Evolutionary conservation across 1,284 basidiomycete genomes (phyloP), one percentile per base, ranked within the genome.

Genomic region (Vanrija pseudolonga): DNA sequence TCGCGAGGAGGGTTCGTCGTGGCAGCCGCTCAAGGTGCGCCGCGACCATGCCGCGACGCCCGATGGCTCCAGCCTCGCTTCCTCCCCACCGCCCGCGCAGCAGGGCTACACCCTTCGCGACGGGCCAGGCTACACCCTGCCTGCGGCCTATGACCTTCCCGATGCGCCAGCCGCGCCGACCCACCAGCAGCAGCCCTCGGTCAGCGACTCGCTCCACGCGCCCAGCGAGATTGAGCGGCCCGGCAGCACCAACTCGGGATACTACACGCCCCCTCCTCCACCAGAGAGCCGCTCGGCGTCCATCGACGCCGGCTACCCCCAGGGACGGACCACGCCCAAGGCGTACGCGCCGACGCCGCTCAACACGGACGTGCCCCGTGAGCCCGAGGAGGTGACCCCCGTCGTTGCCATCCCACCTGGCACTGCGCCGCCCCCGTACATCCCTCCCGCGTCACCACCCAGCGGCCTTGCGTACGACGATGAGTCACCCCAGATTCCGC

Each of bases 11-110:
- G 52, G 46, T 7, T 19, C 41, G 11, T 47, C 43, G 1, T 58
- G 52, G 52, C 45, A 54, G 46, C 56, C 56, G n/a, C 45, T 58
- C 20, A 50, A 47, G 47, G 51, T 47, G 1, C n/a, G n/a, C n/a
- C 39, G 39, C 2, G 39, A 40, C 39, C 19, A n/a, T 7, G 7
- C n/a, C 6, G n/a, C 39, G n/a, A 20, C 39, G 11, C n/a, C 39
- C n/a, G n/a, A n/a, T 11, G 24, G 24, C 4, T 26, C 26, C 7
- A 26, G 26, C 32, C 9, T 32, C 4, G 32, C 32, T 12, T 32
- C 32, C 11, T 32, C 32, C 12, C 32, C 32, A n/a, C 39, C 41
- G 41, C 45, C 4, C 49, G 51, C 12, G 41, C 43, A 11, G 15
- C 17, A 20, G 9, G 32, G 47, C 18, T 50, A 50, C 40, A 47